Conservation (phyloP, 257 asterid species). For the Solanum pinnatisectum region DNA sequence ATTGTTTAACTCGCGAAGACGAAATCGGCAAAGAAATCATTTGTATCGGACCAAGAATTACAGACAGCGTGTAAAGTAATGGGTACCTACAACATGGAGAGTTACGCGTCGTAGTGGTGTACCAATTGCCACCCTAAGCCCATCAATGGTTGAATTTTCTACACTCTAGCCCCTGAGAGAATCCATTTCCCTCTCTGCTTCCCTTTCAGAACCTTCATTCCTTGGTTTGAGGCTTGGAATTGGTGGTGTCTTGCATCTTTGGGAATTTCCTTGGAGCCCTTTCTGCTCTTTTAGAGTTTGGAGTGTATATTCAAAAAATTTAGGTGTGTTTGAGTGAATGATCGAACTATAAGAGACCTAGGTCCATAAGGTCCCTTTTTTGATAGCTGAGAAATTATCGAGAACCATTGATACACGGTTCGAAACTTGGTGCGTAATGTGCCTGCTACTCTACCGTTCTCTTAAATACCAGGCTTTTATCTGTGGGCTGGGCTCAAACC, state of each 20-base stretch:
- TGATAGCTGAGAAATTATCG: not conserved
- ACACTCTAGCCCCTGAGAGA: not conserved
- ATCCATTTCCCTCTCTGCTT: not conserved
- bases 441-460: not conserved
- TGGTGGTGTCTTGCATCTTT: not conserved
- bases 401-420: not conserved
- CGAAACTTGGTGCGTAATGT: not conserved
- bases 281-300: not conserved
- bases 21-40: not conserved
- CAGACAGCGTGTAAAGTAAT: not conserved
- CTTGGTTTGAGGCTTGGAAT: not conserved
- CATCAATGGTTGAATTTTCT: not conserved
- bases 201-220: not conserved
- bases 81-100: not conserved
- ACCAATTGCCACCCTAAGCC: not conserved
- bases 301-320: not conserved
- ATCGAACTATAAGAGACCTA: not conserved
- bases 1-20: not conserved
- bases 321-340: not conserved
- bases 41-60: not conserved
- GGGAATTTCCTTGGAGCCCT: not conserved
- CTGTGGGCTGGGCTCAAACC: not conserved
- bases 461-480: not conserved
- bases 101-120: not conserved
- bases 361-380: not conserved